Evolutionary conservation across 495 filamentous ascomycete species (phyloP).

Genomic region (Trichoderma erinaceum): DNA sequence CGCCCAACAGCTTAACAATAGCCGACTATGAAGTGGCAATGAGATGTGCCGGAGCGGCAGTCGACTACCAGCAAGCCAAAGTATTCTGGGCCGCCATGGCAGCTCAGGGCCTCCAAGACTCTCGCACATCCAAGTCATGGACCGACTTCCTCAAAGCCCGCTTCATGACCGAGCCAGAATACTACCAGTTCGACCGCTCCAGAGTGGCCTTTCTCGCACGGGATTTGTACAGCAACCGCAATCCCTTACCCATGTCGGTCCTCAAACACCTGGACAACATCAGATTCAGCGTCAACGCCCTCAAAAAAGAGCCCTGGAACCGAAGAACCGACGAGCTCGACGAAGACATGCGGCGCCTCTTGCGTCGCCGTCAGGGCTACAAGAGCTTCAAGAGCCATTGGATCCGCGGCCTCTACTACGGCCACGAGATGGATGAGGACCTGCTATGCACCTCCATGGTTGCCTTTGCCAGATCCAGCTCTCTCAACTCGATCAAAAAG

Average conservation of each 20-base stretch:
- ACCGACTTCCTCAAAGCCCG: constrained; percentile 32
- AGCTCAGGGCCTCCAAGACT: not conserved
- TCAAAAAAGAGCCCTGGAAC: constrained; percentile 8
- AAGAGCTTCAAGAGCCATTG: constrained; percentile 9
- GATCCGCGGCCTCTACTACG: constrained; percentile 1
- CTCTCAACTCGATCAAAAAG: constrained; percentile 21
- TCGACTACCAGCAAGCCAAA: constrained; percentile 21
- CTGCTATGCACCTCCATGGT: constrained; percentile 28
- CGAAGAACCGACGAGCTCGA: constrained; percentile 14
- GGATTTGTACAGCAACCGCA: constrained; percentile 22
- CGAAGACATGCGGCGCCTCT: constrained; percentile 10
- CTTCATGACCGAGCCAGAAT: constrained; percentile 33
- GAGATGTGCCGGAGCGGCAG: constrained; percentile 31
- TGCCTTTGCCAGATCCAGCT: constrained; percentile 25
- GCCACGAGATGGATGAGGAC: constrained; percentile 30
- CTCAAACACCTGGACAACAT: constrained; percentile 22
- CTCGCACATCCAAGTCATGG: constrained; percentile 9
- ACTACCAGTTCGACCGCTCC: constrained; percentile 27
- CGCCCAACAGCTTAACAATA: constrained; percentile 3
- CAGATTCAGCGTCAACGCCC: constrained; percentile 18
- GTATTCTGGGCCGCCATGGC: constrained; percentile 12
- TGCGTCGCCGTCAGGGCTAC: constrained; percentile 3
- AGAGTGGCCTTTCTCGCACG: constrained; percentile 27
- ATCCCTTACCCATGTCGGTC: not conserved
- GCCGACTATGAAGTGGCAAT: constrained; percentile 30